Evolutionary conservation across 2,329 filamentous ascomycete species (phyloP).

Genomic region (Ceratocystis variospora): DNA sequence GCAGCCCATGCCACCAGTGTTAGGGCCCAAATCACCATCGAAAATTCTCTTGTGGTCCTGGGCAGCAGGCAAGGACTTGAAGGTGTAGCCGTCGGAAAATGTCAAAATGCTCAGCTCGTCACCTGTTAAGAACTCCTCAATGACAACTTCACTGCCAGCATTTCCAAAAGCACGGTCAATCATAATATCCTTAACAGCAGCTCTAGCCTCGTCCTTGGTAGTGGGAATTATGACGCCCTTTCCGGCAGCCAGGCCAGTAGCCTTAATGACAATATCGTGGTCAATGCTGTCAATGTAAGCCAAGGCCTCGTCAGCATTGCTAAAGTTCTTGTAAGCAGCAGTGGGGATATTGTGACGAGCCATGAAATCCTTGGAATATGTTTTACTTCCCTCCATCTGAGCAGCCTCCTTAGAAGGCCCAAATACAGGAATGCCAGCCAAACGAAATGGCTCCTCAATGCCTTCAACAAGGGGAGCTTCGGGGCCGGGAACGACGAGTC

Average conservation of each 20-base stretch:
- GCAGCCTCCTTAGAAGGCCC: conserved; percentile 76
- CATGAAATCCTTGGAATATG: conserved; percentile 98
- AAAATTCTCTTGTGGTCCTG: conserved; percentile 95
- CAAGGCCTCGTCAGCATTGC: conserved; percentile 55
- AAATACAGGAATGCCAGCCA: conserved; percentile 64
- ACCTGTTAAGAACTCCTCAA: conserved; percentile 84
- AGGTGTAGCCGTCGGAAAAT: conserved; percentile 79
- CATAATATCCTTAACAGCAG: conserved; percentile 82
- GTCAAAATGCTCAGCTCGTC: conserved; percentile 86
- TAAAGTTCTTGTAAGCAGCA: conserved; percentile 81
- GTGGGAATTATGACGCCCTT: conserved; percentile 89
- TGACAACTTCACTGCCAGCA: conserved; percentile 82
- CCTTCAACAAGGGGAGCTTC: conserved; percentile 90
- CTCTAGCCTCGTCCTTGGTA: conserved; percentile 67
- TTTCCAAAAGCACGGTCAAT: conserved; percentile 69
- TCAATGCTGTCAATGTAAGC: conserved; percentile 58
- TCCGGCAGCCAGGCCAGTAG: conserved; percentile 77
- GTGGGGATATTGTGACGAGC: conserved; percentile 79
- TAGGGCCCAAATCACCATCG: conserved; percentile 79
- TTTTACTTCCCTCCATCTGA: conserved; percentile 88
- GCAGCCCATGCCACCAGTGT: conserved; percentile 96
- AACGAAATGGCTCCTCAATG: conserved; percentile 68
- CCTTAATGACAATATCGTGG: conserved; percentile 83
- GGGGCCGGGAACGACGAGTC: conserved; percentile 78
- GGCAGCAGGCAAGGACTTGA: conserved; percentile 71